phyloP scores from a whole-genome alignment of 495 filamentous ascomycete species.

The Cercophora newfieldiana region DNA sequence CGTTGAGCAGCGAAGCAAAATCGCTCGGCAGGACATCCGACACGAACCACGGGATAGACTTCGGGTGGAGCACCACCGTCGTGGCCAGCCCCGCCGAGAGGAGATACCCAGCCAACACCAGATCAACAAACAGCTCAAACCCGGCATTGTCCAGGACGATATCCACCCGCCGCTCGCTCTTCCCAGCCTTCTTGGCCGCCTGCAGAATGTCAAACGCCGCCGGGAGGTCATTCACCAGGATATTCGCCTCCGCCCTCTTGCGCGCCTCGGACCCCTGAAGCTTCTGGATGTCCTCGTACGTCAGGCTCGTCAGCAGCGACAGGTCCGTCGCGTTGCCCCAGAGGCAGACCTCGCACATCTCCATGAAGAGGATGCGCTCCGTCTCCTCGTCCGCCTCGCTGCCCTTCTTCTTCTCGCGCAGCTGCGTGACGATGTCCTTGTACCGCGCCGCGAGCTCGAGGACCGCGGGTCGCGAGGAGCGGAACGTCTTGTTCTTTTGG shows the following conservation, averaged over 20 bases:
- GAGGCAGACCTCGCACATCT: slow-evolving; percentile 96
- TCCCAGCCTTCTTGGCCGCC: slow-evolving; percentile 59
- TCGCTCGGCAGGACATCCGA: slow-evolving; percentile 88
- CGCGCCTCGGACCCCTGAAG: slow-evolving; percentile 85
- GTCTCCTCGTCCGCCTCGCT: slow-evolving; percentile 60
- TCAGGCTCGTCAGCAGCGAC: slow-evolving; percentile 83
- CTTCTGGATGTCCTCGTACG: slow-evolving; percentile 95
- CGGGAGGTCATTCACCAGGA: slow-evolving; percentile 79
- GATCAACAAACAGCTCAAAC: slow-evolving; percentile 93
- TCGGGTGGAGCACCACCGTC: slow-evolving; percentile 85
- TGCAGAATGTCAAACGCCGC: slow-evolving; percentile 70
- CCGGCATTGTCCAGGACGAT: slow-evolving; percentile 96
- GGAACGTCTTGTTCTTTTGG: slow-evolving; percentile 92
- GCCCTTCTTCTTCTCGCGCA: slow-evolving; percentile 42
- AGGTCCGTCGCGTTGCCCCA: slow-evolving; percentile 98
- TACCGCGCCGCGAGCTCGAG: slow-evolving; percentile 88
- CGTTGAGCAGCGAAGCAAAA: slow-evolving; percentile 74
- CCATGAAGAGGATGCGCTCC: slow-evolving; percentile 75
- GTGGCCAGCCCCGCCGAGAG: slow-evolving; percentile 80
- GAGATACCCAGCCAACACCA: slow-evolving; percentile 87
- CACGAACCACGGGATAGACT: slow-evolving; percentile 95
- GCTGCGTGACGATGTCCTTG: slow-evolving; percentile 71
- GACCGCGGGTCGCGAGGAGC: slow-evolving; percentile 87
- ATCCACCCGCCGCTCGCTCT: slow-evolving; percentile 68
- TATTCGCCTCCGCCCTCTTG: slow-evolving; percentile 82